Evolutionary conservation across 225 moss, liverwort and hornwort species (phyloP).

Genomic region (Lunularia cruciata): DNA sequence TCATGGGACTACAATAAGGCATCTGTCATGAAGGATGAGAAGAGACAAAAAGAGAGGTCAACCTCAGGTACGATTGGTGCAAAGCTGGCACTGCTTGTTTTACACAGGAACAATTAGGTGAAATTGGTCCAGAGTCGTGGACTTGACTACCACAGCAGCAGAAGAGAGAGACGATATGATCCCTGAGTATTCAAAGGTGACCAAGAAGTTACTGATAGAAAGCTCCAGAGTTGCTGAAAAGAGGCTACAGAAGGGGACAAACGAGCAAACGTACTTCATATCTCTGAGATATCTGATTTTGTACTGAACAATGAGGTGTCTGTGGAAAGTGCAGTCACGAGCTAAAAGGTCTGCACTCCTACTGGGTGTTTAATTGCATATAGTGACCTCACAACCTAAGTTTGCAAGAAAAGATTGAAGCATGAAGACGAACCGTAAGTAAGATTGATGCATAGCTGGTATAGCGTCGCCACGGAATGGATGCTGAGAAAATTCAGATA

Average conservation of each 20-base stretch:
- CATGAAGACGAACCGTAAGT: slow-evolving; percentile 12
- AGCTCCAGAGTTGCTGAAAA: not conserved
- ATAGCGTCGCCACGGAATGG: slow-evolving; percentile 5
- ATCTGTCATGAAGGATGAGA: not conserved
- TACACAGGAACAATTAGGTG: not conserved
- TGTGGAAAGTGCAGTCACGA: too few relatives aligned
- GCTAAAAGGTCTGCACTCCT: too few relatives aligned
- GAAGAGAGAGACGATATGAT: not conserved
- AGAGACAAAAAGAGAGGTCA: not conserved
- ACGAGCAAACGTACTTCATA: too few relatives aligned
- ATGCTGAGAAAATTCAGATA: not conserved
- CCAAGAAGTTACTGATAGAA: not conserved
- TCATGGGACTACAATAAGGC: too few relatives aligned
- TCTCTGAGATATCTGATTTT: too few relatives aligned
- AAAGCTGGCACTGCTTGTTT: slow-evolving; percentile 18
- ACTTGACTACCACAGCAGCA: not conserved
- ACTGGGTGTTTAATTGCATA: too few relatives aligned
- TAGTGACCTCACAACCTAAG: too few relatives aligned
- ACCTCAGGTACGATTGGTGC: slow-evolving; percentile 20
- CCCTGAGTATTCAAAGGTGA: not conserved
- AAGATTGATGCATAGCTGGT: slow-evolving; percentile 27
- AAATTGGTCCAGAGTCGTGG: not conserved
- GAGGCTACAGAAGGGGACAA: not conserved
- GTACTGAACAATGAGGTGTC: too few relatives aligned
- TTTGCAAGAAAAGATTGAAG: too few relatives aligned